Conservation (phyloP, 78 protist genomes). For the Dictyostelium firmibasis region DNA sequence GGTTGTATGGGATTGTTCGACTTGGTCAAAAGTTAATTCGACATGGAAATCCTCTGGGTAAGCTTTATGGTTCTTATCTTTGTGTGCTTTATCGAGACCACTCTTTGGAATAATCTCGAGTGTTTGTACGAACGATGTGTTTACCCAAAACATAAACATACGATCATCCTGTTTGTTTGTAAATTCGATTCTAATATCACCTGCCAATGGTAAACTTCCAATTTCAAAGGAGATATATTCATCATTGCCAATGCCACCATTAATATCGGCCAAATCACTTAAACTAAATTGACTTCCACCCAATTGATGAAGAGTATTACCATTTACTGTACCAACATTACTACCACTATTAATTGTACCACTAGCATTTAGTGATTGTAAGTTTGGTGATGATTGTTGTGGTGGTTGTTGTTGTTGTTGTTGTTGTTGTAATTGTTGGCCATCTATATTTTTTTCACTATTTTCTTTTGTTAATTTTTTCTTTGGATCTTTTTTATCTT, state of each 20-base stretch:
- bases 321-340: not conserved
- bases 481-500: not conserved
- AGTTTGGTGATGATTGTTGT: not conserved
- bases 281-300: constrained; percentile 26
- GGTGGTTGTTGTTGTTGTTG: not conserved
- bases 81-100: constrained; percentile 88
- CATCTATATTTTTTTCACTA: not conserved
- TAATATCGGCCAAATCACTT: not conserved
- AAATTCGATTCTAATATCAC: constrained; percentile 67
- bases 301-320: not conserved
- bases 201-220: constrained; percentile 23
- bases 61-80: constrained; percentile 86
- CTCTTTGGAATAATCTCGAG: constrained; percentile 35
- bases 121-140: constrained; percentile 77
- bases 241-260: not conserved
- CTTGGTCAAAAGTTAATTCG: constrained; percentile 48
- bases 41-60: constrained; percentile 63
- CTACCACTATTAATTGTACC: not conserved
- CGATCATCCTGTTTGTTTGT: constrained; percentile 43
- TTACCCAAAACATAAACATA: constrained; percentile 89
- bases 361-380: not conserved
- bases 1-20: not conserved
- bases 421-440: not conserved
- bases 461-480: constrained; percentile 22
- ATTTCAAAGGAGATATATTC: constrained; percentile 65